These are phyloP conservation scores for Chalciporus pseudorubinellus DNA, from an alignment of 768 basidiomycete species.

Conservation along the genomic window DNA sequence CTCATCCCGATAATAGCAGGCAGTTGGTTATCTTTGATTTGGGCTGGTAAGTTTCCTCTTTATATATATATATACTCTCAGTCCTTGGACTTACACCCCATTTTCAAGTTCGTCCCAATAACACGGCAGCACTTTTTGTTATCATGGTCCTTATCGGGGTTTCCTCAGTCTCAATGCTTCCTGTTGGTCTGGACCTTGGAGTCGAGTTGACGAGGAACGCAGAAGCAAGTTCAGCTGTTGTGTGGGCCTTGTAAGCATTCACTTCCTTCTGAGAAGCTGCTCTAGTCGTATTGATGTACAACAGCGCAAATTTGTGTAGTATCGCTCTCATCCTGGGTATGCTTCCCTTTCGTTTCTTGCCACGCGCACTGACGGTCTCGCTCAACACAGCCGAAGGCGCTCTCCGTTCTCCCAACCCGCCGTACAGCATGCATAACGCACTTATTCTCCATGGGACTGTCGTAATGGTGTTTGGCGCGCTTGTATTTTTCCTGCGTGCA, in stretches of 20 bases:
- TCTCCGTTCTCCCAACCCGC: slow-evolving; percentile 65
- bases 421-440: slow-evolving; percentile 67
- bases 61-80: neutral
- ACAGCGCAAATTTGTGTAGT: slow-evolving; percentile 64
- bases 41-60: slow-evolving; percentile 57
- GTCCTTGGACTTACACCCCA: neutral
- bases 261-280: neutral
- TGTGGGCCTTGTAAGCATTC: slow-evolving; percentile 68
- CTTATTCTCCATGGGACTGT: slow-evolving; percentile 65
- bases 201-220: slow-evolving; percentile 80
- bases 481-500: slow-evolving; percentile 55
- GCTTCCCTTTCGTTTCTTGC: slow-evolving; percentile 19
- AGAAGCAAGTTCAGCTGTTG: slow-evolving; percentile 68
- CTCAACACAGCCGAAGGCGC: slow-evolving; percentile 55
- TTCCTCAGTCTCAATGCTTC: slow-evolving; percentile 65
- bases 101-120: slow-evolving; percentile 56
- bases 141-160: slow-evolving; percentile 70
- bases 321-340: slow-evolving; percentile 62
- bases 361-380: neutral
- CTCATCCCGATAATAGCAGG: slow-evolving; percentile 59
- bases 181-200: slow-evolving; percentile 72
- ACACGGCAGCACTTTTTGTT: slow-evolving; percentile 57
- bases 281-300: neutral
- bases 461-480: slow-evolving; percentile 37
- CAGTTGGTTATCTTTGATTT: slow-evolving; percentile 73